These are phyloP conservation scores for Hanseniaspora clermontiae DNA, from an alignment of 805 yeast species.

Conservation along the genomic window DNA sequence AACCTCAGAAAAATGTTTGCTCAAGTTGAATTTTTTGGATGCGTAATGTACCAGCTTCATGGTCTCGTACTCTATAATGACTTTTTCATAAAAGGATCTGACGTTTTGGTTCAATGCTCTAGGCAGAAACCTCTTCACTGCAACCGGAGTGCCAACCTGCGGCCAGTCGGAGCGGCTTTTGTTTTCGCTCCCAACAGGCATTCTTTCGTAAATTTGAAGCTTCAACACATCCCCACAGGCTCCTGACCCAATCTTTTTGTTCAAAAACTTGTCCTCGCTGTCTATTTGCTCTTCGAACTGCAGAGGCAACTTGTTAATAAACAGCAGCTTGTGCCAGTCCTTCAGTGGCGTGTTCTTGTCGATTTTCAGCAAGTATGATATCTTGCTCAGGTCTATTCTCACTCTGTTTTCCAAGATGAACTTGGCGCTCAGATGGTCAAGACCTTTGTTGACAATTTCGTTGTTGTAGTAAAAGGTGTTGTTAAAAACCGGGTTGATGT, in stretches of 20 bases:
- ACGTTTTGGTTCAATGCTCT: constrained; percentile 14
- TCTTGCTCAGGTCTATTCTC: constrained; percentile 7
- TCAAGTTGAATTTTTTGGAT: background rate
- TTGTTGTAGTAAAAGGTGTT: constrained; percentile 6
- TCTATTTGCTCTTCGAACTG: constrained; percentile 9
- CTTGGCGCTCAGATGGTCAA: constrained; percentile 9
- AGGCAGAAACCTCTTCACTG: constrained; percentile 12
- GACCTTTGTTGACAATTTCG: constrained; percentile 6
- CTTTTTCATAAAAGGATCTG: constrained; percentile 12
- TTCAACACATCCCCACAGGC: constrained; percentile 13
- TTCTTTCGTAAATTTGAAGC: background rate
- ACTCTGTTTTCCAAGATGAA: constrained; percentile 9
- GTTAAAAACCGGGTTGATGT: constrained; percentile 8
- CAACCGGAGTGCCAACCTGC: background rate
- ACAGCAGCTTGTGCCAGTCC: constrained; percentile 11
- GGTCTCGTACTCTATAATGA: constrained; percentile 12
- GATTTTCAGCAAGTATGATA: constrained; percentile 9
- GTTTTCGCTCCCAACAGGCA: constrained; percentile 1
- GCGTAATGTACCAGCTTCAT: constrained; percentile 8
- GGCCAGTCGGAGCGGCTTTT: constrained; percentile 9
- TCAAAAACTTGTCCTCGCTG: background rate
- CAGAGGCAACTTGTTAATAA: constrained; percentile 4
- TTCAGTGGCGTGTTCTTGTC: constrained; percentile 9
- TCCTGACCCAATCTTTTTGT: constrained; percentile 5
- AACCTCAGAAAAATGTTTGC: constrained; percentile 9